Evolutionary conservation across 305 asterid genomes (phyloP), one percentile per base, ranked within the genome.

Genomic region (Solanum hybrid): DNA sequence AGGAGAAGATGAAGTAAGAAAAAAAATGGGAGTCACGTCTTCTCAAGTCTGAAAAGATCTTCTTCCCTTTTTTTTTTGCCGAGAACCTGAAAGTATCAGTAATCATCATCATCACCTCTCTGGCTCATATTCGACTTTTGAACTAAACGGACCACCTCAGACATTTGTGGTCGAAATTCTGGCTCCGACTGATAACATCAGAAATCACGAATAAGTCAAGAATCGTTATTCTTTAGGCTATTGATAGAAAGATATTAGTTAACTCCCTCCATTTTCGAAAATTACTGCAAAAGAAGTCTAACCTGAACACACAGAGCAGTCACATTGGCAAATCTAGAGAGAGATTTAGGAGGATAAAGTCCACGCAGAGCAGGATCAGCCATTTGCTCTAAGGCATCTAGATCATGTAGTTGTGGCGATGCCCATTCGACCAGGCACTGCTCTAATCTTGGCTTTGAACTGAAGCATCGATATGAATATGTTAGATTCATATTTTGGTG

Each of bases 301-400:
- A 94, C 96, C 95, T 93, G 95, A 36, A 94, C 91, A 38, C 95
- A 93, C n/a, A 92, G 91, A 89, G 94, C 93, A 90, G 94, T 89
- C 31, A 90, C 90, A 86, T 94, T 94, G 7, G 96, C 96, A 88
- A 94, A 93, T 45, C 92, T 91, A 82, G 96, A 93, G 76, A 94
- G 93, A 29, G 94, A 91, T 84, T 91, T 92, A 31, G 94, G 93
- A 88, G 96, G 95, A 89, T 93, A 94, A 89, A 94, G 85, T 36
- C 96, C 96, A 79, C 92, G 89, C 56, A 94, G 87, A 7, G 94
- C 95, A 86, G 95, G 96, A 90, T 94, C 95, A 45, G 89, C 96
- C 91, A 93, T 93, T 79, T 78, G 90, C 26, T 84, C 91, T 91
- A 94, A 87, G 80, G 94, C 94, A 89, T 94, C 96, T 31, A 90